Base-by-base conservation (phyloP, 2,329 filamentous ascomycete species). In the Cladosporium sphaerospermum region DNA sequence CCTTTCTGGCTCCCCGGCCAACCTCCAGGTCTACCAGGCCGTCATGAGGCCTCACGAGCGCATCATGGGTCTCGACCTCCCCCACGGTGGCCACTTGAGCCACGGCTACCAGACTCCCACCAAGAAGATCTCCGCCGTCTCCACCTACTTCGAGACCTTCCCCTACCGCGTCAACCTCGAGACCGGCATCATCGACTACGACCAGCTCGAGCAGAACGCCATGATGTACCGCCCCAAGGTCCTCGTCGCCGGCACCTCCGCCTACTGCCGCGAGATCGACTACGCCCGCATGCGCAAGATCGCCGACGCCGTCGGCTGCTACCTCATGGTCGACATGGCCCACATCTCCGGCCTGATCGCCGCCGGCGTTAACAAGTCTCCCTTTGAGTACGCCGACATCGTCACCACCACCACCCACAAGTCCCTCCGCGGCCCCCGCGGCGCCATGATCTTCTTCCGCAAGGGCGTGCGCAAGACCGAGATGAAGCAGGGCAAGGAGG, bases 371-470 rank as follows among this genome's bases (percentile, higher is more conserved):
- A 93, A 97, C 69, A 89, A 91, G 58, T 91, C 89, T 45, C 93
- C 93, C 42, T 99, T 99, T 78, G 79, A 83, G 59, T 78, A 95
- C 72, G 92, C 93, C 61, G 93, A 99, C 70, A 86, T 99, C 54
- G 93, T 99, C 64, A 99, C 93, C 59, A 99, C 93, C 59, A 99
- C 93, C 58, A 99, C 93, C 44, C 93, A 99, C 84, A 99, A 99
- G 82, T 96, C 91, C 53, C 87, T 99, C 63, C 90, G 93, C 74
- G 93, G 93, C 56, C 93, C 93, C 56, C 89, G 93, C 71, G 93
- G 93, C 68, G 93, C 93, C 70, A 99, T 99, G 93, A 99, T 99
- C 77, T 99, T 99, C 83, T 99, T 91, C 85, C 89, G 93, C 75
- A 96, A 95, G 79, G 93, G 93, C 59, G 85, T 96, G 57, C 88